These are phyloP conservation scores for Nitzschia sp. DNA, from an alignment of 108 stramenopile genomes.

Conservation along the genomic window DNA sequence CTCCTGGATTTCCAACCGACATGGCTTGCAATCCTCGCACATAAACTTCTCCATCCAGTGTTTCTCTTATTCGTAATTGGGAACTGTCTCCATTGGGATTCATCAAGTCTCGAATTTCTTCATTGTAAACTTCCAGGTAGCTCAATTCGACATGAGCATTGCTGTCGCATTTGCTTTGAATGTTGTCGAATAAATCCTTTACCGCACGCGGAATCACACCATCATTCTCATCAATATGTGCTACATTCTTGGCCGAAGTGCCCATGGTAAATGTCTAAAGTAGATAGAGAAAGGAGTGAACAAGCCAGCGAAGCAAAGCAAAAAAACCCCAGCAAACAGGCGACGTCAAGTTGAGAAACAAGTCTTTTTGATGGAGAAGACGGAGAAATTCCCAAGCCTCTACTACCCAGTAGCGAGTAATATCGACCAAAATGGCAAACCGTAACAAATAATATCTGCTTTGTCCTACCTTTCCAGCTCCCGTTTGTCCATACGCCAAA, in stretches of 20 bases:
- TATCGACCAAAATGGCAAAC: too few species aligned
- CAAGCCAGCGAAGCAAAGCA: not conserved
- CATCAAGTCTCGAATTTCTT: constrained; percentile 87
- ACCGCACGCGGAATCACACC: constrained; percentile 97
- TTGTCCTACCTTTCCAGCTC: constrained; percentile 65
- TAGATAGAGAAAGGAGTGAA: not conserved
- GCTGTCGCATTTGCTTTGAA: constrained; percentile 60
- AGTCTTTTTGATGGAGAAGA: not conserved
- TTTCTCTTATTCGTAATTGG: constrained; percentile 38
- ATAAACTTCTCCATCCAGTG: constrained; percentile 60
- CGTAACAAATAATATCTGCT: too few species aligned
- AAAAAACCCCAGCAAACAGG: not conserved
- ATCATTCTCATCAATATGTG: constrained; percentile 32
- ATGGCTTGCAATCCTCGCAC: constrained; percentile 61
- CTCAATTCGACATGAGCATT: constrained; percentile 92
- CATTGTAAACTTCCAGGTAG: constrained; percentile 99
- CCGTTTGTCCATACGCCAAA: constrained; percentile 98
- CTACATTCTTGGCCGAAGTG: constrained; percentile 53
- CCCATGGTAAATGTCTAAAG: constrained; percentile 94
- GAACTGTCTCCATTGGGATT: constrained; percentile 36
- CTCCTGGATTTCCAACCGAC: constrained; percentile 45
- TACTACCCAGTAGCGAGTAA: too few species aligned
- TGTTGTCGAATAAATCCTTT: constrained; percentile 86
- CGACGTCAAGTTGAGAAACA: not conserved
- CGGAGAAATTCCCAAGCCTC: not conserved